Evolutionary conservation across 2,329 filamentous ascomycete species (phyloP).

Genomic region (Cryphonectria radicalis): DNA sequence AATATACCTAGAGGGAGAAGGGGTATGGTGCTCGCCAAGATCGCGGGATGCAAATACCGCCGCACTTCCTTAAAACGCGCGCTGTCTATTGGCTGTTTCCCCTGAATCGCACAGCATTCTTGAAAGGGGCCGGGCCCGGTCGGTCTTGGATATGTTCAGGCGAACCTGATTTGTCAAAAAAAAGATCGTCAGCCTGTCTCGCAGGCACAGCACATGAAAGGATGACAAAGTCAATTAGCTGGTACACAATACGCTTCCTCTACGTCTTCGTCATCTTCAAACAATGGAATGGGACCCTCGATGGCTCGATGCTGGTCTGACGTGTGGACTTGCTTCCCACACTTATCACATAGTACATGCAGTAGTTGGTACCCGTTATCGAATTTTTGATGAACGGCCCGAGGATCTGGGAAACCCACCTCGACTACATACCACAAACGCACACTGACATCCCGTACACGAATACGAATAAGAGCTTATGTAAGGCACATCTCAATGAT

Average conservation of each 20-base stretch:
- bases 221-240: not conserved
- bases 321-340: constrained; percentile 12
- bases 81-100: constrained; percentile 8
- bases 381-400: not conserved
- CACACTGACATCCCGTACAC: constrained; percentile 7
- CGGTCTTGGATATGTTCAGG: not conserved
- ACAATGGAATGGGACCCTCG: not conserved
- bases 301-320: constrained; percentile 21
- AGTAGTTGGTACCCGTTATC: not conserved
- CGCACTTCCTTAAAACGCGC: not conserved
- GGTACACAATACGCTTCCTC: not conserved
- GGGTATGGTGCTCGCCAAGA: not conserved
- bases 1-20: not conserved
- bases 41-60: not conserved
- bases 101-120: constrained; percentile 2
- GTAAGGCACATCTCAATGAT: constrained; percentile 3
- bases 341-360: not conserved
- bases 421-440: not conserved
- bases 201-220: not conserved
- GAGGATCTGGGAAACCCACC: constrained; percentile 9
- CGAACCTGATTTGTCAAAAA: not conserved
- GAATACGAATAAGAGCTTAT: constrained; percentile 27
- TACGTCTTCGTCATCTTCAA: not conserved
- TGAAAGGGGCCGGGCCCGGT: not conserved
- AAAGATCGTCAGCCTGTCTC: not conserved